Base-by-base conservation (phyloP, 1,284 basidiomycete species). In the Malassezia brasiliensis region DNA sequence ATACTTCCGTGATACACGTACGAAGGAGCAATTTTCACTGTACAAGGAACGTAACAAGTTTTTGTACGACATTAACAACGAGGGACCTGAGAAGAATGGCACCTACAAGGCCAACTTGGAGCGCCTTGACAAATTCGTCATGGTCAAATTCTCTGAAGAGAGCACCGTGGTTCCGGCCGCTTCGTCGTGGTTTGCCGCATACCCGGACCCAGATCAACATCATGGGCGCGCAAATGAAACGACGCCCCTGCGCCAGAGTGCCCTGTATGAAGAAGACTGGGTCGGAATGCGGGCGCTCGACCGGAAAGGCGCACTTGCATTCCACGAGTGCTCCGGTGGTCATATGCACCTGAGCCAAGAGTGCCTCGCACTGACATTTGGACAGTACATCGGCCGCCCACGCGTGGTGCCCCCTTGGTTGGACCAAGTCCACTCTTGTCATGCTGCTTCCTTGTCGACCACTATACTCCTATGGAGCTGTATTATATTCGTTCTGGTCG, bases 221-320 rank as follows among this genome's bases (percentile, higher is more conserved):
- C 14, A 39, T 7, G 34, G 20, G 14, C 41, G 19, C 11, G 47
- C 25, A 22, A 58, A 53, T 19, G 48, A 48, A 28, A 75, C 75
- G 54, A 80, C 89, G 45, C 84, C 86, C 0, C 84, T 94, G 81
- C 79, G 79, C 19, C 65, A 76, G 49, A 89, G 91, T 65, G 82
- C 82, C 6, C 77, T 94, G 37, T 98, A 94, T 76, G 72, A 69
- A 2, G 81, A 89, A 49, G 88, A 98, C 75, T 89, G 88, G 82
- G 88, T 96, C 61, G 93, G 93, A 1, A 77, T 98, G 39, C 79
- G 81, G 20, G 71, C 76, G 48, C 79, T 98, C 44, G 86, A 94
- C 69, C 80, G 87, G 67, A 76, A 79, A 6, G 85, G 84, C 3
- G 79, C 63, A n/a, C 63, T 74, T 9, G 55, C 64, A 17, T 61